Base-by-base conservation (phyloP, 495 filamentous ascomycete species). In the Pseudevernia furfuracea region DNA sequence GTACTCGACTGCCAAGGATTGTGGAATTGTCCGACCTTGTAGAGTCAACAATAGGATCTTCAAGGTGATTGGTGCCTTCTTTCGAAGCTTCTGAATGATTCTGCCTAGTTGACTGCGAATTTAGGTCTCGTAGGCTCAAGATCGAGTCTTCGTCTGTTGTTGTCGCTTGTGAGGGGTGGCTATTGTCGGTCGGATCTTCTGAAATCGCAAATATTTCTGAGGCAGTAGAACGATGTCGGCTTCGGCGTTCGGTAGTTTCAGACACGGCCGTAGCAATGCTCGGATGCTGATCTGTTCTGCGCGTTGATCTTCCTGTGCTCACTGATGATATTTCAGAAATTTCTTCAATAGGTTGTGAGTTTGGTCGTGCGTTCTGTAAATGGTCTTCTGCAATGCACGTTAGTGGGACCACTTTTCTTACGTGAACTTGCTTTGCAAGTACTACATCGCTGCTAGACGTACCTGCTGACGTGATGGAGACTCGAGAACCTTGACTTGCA, bases 81-180 rank as follows among this genome's bases (percentile, higher is more conserved):
- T 48, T 56, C 14, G 12, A 21, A 46, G 10, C 15, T 17, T 63
- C 23, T 17, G n/a, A n/a, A 23, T 28, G 25, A 43, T 0, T 48
- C 15, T 58, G 53, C 12, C 21, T 60, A 19, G 36, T 53, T 28
- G 57, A 37, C 39, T 67, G 66, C 30, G 63, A 68, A 17, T 62
- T 68, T 8, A 53, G 53, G 17, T 62, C 58, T 41, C 59, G 48
- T 60, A 32, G n/a, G 52, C 66, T 68, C 28, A 66, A 28, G 21
- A 59, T 46, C 11, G 53, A 62, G 21, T 69, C n/a, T n/a, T n/a
- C 64, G 60, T 66, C 67, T 34, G 67, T 58, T 15, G 67, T 66
- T 52, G 63, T 69, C 10, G 60, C 56, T 63, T 63, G 67, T 48
- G 60, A 69, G 3, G 46, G 66, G 52, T 64, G 66, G 23, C 37